Conservation (phyloP, 495 filamentous ascomycete genomes). For the Amorphotheca resinae region DNA sequence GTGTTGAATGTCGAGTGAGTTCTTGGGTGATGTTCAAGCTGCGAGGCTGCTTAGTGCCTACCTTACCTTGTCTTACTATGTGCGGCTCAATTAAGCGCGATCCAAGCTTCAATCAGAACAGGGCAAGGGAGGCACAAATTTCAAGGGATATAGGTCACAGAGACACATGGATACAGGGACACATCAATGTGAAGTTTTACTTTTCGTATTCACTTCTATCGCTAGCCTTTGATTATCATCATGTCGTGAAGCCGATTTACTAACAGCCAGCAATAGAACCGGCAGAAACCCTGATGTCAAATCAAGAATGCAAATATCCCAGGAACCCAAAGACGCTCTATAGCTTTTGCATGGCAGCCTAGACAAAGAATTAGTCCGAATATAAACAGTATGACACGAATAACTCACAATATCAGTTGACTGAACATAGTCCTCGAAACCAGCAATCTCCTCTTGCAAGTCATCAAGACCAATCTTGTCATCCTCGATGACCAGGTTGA, state of each 20-base stretch:
- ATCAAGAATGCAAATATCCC: slow-evolving; percentile 9
- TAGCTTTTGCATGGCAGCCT: slow-evolving; percentile 85
- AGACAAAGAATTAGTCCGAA: slow-evolving; percentile 7
- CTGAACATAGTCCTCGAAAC: slow-evolving; percentile 93
- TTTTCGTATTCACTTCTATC: slow-evolving; percentile 18
- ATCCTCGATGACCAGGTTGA: slow-evolving; percentile 94
- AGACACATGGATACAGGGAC: no score
- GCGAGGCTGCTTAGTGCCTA: no score
- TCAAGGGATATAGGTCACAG: no score
- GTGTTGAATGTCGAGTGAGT: no score
- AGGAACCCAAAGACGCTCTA: slow-evolving; percentile 31
- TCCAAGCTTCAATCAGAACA: no score
- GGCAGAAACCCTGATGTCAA: slow-evolving; percentile 9
- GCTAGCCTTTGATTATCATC: slow-evolving; percentile 17
- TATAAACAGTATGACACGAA: slow-evolving; percentile 1
- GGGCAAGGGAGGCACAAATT: no score
- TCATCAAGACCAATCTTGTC: slow-evolving; percentile 87
- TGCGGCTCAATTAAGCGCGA: no score
- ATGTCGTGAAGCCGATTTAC: slow-evolving; percentile 14
- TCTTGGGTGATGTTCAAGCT: no score
- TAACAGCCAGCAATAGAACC: slow-evolving; percentile 5
- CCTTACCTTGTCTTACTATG: no score
- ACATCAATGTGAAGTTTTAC: no score
- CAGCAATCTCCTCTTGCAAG: slow-evolving; percentile 67
- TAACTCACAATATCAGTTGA: slow-evolving; percentile 71